A percentile compares a stretch with the other conserved stretches of the same genome.
phyloP scores from a whole-genome alignment of 352 stramenopile genomes.

The Phytopythium kandeliae region DNA sequence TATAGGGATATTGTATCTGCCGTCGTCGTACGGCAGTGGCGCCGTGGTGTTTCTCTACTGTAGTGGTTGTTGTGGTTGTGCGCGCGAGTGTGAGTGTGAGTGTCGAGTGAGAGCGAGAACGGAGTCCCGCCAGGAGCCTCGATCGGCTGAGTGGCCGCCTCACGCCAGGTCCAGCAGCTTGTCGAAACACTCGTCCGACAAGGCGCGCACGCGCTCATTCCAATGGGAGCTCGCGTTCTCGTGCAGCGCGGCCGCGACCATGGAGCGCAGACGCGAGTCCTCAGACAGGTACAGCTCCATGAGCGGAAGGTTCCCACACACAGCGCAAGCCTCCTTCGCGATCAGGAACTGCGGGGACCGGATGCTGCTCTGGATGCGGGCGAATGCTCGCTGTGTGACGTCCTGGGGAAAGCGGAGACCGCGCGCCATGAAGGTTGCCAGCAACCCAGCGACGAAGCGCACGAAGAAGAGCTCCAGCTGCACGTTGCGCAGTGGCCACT shows the following conservation, averaged over 20 bases:
- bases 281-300: slow-evolving; percentile 63
- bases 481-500: slow-evolving; percentile 70
- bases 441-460: slow-evolving; percentile 50
- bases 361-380: slow-evolving; percentile 44
- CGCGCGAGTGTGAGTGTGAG: too few species aligned
- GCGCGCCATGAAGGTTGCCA: slow-evolving; percentile 54
- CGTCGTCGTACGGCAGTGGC: too few species aligned
- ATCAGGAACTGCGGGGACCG: slow-evolving; percentile 69
- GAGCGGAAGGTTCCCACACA: slow-evolving; percentile 61
- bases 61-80: too few species aligned
- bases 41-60: too few species aligned
- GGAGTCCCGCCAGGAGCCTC: too few species aligned
- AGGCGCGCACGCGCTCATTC: slow-evolving; percentile 71
- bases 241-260: slow-evolving; percentile 57
- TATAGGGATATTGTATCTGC: slow-evolving; percentile 2
- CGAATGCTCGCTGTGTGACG: slow-evolving; percentile 44
- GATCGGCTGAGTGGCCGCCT: slow-evolving; percentile 7
- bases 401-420: slow-evolving; percentile 46
- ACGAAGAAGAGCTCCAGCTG: slow-evolving; percentile 74
- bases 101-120: too few species aligned
- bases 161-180: slow-evolving; percentile 73
- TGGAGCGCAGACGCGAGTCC: slow-evolving; percentile 49
- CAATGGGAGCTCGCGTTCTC: slow-evolving; percentile 60
- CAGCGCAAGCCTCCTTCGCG: slow-evolving; percentile 55
- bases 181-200: slow-evolving; percentile 80